phyloP scores from a whole-genome alignment of 2,329 filamentous ascomycete species.

The Penicillium nordicum region DNA sequence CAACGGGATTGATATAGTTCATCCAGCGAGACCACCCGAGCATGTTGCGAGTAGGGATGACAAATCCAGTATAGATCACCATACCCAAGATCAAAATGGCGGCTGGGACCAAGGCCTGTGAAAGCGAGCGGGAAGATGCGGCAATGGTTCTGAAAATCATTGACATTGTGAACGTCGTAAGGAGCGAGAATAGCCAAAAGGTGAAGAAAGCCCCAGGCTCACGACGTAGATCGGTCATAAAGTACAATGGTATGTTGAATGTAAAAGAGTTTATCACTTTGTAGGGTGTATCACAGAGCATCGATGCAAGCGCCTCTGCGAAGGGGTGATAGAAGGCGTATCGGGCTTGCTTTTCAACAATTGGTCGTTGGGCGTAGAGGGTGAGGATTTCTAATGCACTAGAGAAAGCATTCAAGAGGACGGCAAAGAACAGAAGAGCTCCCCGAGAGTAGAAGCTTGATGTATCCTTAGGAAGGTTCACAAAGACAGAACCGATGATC shows the following conservation, averaged over 20 bases:
- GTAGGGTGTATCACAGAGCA: constrained; percentile 81
- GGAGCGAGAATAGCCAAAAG: constrained; percentile 73
- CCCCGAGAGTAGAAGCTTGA: constrained; percentile 71
- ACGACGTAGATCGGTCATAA: constrained; percentile 77
- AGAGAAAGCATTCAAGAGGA: constrained; percentile 77
- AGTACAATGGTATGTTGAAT: constrained; percentile 81
- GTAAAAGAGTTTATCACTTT: constrained; percentile 70
- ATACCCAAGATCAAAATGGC: constrained; percentile 47
- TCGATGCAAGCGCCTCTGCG: constrained; percentile 81
- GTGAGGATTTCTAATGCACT: constrained; percentile 71
- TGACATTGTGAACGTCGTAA: constrained; percentile 72
- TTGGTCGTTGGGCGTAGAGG: constrained; percentile 81
- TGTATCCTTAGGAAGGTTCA: constrained; percentile 63
- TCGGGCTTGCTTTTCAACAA: constrained; percentile 83
- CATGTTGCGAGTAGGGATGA: constrained; percentile 57
- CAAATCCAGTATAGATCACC: constrained; percentile 51
- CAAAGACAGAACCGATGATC: constrained; percentile 75
- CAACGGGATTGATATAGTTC: constrained; percentile 74
- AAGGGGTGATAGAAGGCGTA: constrained; percentile 90
- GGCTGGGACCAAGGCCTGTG: constrained; percentile 56
- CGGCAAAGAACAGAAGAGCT: constrained; percentile 76
- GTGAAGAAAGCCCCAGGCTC: constrained; percentile 78
- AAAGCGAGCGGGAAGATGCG: constrained; percentile 66
- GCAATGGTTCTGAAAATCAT: constrained; percentile 82
- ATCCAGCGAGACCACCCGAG: constrained; percentile 79